Conservation (phyloP, 345 rosid species). For the Melaleuca quinquenervia region DNA sequence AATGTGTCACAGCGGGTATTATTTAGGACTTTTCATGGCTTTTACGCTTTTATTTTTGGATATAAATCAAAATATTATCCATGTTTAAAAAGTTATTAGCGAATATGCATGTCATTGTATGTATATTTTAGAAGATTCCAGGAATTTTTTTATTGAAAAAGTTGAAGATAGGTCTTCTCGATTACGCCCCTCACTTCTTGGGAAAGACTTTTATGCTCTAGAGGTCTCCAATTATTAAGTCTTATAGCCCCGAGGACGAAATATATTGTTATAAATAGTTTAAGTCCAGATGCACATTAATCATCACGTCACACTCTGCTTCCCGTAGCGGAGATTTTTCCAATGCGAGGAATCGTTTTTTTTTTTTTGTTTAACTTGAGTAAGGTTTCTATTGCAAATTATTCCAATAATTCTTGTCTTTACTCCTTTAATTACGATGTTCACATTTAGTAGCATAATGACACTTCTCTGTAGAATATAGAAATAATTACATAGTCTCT, state of each 20-base stretch:
- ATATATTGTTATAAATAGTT: not conserved
- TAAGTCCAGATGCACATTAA: not conserved
- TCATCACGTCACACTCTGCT: not conserved
- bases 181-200: not conserved
- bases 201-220: not conserved
- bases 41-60: not conserved
- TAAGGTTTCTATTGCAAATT: not conserved
- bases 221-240: not conserved
- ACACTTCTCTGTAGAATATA: not conserved
- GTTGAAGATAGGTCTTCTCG: not conserved
- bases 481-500: not conserved
- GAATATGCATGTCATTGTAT: not conserved
- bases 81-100: not conserved
- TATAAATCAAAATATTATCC: not conserved
- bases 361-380: not conserved
- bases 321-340: not conserved
- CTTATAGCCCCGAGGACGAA: not conserved
- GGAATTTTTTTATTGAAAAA: not conserved
- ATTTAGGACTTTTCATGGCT: too few species aligned
- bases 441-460: not conserved
- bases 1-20: too few species aligned
- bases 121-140: not conserved
- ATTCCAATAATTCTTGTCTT: not conserved
- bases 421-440: not conserved
- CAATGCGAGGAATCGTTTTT: not conserved